A percentile compares a stretch with the other conserved stretches of the same genome.
Evolutionary conservation across 352 stramenopile species (phyloP).

Genomic region (Phytophthora vignae): DNA sequence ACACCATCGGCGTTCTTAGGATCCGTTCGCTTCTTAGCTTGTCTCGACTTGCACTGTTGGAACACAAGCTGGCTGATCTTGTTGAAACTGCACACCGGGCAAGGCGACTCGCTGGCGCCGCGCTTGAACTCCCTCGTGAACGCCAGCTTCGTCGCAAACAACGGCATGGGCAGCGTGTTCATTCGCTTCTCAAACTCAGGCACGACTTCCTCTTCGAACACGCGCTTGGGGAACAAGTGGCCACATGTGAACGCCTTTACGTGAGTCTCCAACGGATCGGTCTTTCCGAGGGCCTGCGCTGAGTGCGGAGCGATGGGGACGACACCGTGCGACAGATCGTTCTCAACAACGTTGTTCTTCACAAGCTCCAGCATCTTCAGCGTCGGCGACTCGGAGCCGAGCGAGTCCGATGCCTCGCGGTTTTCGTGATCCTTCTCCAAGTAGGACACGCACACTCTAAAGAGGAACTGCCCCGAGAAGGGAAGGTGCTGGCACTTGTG

Average conservation of each 20-base stretch:
- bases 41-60: slow-evolving; percentile 36
- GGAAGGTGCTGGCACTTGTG: slow-evolving; percentile 74
- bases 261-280: slow-evolving; percentile 87
- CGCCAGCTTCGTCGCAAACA: slow-evolving; percentile 73
- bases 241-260: slow-evolving; percentile 87
- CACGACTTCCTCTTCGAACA: slow-evolving; percentile 88
- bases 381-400: slow-evolving; percentile 25
- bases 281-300: slow-evolving; percentile 75
- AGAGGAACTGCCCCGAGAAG: slow-evolving; percentile 85
- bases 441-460: slow-evolving; percentile 73
- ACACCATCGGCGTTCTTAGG: neutral
- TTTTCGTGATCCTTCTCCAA: slow-evolving; percentile 46
- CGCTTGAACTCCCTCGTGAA: slow-evolving; percentile 75
- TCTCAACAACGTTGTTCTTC: slow-evolving; percentile 81
- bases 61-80: slow-evolving; percentile 74
- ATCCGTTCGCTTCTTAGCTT: slow-evolving; percentile 1
- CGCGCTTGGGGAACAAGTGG: slow-evolving; percentile 85
- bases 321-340: slow-evolving; percentile 59
- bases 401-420: slow-evolving; percentile 6
- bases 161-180: slow-evolving; percentile 59
- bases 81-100: slow-evolving; percentile 85
- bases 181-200: slow-evolving; percentile 86
- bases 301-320: slow-evolving; percentile 74
- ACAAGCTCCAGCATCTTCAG: slow-evolving; percentile 65
- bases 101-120: slow-evolving; percentile 71